phyloP scores from a whole-genome alignment of 129 eudicot species.

The Calendula officinalis region DNA sequence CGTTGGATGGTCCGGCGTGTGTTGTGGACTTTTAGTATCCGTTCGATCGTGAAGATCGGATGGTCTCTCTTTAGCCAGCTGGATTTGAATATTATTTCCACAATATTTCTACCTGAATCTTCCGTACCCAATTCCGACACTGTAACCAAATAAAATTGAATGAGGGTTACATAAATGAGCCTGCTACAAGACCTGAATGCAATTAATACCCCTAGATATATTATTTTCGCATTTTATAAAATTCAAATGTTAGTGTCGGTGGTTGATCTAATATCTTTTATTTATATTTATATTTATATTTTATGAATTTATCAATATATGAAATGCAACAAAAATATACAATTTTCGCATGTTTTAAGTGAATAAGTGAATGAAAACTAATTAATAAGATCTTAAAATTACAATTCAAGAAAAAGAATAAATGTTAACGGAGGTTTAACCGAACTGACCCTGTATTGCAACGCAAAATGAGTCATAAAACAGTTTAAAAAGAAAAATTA shows the following conservation, averaged over 20 bases:
- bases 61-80: conserved; percentile 73
- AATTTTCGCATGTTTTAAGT: no score
- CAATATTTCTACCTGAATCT: conserved; percentile 91
- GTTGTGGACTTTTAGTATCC: conserved; percentile 78
- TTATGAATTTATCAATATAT: background rate
- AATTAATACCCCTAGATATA: background rate
- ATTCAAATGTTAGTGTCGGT: conserved; percentile 24
- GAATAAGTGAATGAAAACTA: background rate
- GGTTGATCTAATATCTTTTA: background rate
- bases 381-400: background rate
- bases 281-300: background rate
- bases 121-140: conserved; percentile 85
- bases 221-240: background rate
- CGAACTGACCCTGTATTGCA: no score
- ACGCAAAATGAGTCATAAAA: background rate
- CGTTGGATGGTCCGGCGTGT: conserved; percentile 66
- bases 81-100: conserved; percentile 92
- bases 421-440: background rate
- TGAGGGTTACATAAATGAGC: conserved; percentile 19
- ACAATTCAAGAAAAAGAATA: background rate
- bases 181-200: background rate
- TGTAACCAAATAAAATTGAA: conserved; percentile 16
- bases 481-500: background rate
- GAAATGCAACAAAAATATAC: background rate
- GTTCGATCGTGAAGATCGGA: conserved; percentile 82